A percentile compares a stretch with the other conserved stretches of the same genome.
phyloP scores from a whole-genome alignment of 768 basidiomycete genomes.

The Sistotremastrum suecicum region DNA sequence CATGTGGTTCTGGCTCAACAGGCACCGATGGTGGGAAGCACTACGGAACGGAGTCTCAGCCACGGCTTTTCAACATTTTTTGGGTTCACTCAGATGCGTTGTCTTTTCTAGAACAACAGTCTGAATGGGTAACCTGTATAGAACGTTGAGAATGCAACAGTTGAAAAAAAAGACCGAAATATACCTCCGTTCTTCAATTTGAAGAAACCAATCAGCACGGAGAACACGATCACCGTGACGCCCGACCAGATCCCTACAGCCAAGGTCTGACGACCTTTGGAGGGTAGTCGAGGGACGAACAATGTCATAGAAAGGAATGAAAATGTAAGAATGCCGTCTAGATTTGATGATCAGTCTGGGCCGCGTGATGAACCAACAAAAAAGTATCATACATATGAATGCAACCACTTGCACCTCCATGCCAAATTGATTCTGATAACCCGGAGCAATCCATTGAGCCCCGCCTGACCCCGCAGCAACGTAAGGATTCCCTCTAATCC shows the following conservation, averaged over 20 bases:
- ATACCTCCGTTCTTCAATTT: slow-evolving; percentile 79
- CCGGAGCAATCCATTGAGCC: slow-evolving; percentile 72
- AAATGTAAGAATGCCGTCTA: slow-evolving; percentile 74
- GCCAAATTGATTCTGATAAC: slow-evolving; percentile 83
- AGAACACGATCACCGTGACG: slow-evolving; percentile 74
- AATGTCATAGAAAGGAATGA: slow-evolving; percentile 67
- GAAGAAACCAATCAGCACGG: slow-evolving; percentile 76
- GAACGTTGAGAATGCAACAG: slow-evolving; percentile 1
- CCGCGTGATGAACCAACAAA: neutral
- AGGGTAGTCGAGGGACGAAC: slow-evolving; percentile 55
- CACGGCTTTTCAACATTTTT: no score
- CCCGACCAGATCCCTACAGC: slow-evolving; percentile 85
- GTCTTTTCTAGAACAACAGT: slow-evolving; percentile 39
- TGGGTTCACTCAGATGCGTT: neutral
- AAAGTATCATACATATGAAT: slow-evolving; percentile 56
- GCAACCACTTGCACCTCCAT: slow-evolving; percentile 85
- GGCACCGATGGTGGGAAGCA: no score
- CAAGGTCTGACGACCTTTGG: slow-evolving; percentile 59
- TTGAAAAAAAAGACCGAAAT: slow-evolving; percentile 8
- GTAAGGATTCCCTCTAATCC: slow-evolving; percentile 72
- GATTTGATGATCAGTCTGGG: neutral
- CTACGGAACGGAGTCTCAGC: no score
- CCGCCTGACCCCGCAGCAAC: slow-evolving; percentile 30
- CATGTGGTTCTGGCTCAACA: no score
- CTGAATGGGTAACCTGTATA: slow-evolving; percentile 66